Percentiles rank a stretch among this genome's conserved stretches.
These are phyloP conservation scores for Starmerella scarabaei DNA, from an alignment of 805 yeast species.

Conservation along the genomic window DNA sequence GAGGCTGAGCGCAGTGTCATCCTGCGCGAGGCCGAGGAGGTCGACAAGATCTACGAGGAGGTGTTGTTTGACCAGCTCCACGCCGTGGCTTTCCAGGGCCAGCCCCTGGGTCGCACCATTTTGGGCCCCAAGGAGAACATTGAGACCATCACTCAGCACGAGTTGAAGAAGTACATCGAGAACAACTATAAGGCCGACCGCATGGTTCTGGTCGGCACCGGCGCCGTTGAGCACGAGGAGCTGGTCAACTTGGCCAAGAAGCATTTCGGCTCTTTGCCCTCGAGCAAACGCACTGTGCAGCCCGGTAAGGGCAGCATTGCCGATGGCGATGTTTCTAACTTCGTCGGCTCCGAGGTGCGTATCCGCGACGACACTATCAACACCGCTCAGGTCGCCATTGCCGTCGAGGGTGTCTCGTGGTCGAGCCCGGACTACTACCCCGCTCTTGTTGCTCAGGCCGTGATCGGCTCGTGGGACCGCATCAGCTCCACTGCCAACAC, in stretches of 20 bases:
- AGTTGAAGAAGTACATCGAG: conserved; percentile 64
- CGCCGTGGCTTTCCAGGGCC: conserved; percentile 77
- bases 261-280: conserved; percentile 43
- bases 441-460: conserved; percentile 90
- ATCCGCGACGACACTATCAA: conserved; percentile 74
- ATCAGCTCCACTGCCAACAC: conserved; percentile 71
- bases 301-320: conserved; percentile 55
- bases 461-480: conserved; percentile 96
- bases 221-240: conserved; percentile 79
- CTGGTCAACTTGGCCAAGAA: conserved; percentile 64
- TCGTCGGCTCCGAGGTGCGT: conserved; percentile 75
- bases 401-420: conserved; percentile 98
- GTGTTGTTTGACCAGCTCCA: conserved; percentile 95
- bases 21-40: conserved; percentile 92
- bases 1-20: conserved; percentile 96
- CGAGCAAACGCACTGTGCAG: conserved; percentile 42
- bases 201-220: conserved; percentile 94
- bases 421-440: conserved; percentile 88
- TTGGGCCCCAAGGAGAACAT: conserved; percentile 89
- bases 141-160: conserved; percentile 59
- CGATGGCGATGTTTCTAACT: conserved; percentile 57
- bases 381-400: conserved; percentile 79
- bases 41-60: conserved; percentile 96
- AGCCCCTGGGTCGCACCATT: conserved; percentile 92
- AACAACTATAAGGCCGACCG: conserved; percentile 90